Conservation (phyloP, 352 stramenopile species). For the Aphanomyces cochlioides region DNA sequence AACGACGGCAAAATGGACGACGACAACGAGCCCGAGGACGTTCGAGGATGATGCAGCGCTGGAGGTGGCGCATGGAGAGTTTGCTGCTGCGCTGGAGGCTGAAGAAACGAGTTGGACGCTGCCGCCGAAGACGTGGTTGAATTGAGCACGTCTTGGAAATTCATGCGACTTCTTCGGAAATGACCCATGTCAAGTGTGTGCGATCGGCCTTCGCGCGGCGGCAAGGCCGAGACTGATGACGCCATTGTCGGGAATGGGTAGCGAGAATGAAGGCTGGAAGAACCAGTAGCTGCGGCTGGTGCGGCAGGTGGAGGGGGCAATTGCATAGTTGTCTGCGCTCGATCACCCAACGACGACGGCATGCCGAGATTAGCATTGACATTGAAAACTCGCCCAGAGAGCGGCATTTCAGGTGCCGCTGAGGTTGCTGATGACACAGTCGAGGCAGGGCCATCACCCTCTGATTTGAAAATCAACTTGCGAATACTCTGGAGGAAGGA, state of each 20-base stretch:
- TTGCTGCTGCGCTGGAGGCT: too few species aligned
- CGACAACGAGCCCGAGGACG: too few species aligned
- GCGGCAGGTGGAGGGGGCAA: neutral
- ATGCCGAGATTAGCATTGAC: slow-evolving; percentile 14
- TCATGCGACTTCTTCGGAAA: slow-evolving; percentile 83
- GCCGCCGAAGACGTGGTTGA: neutral
- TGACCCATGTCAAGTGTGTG: slow-evolving; percentile 82
- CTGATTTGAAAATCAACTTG: slow-evolving; percentile 24
- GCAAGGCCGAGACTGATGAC: slow-evolving; percentile 40
- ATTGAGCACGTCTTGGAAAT: slow-evolving; percentile 79
- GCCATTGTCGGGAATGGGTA: slow-evolving; percentile 38
- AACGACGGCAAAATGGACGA: neutral
- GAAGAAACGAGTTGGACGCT: too few species aligned
- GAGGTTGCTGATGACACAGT: neutral
- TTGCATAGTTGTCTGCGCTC: neutral
- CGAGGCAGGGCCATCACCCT: slow-evolving; percentile 27
- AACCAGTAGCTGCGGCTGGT: slow-evolving; percentile 52
- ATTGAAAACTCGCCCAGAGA: slow-evolving; percentile 17
- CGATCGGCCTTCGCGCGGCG: slow-evolving; percentile 71
- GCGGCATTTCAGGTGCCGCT: neutral
- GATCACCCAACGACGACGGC: slow-evolving; percentile 13
- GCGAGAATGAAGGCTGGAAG: slow-evolving; percentile 34
- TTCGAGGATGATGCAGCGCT: too few species aligned
- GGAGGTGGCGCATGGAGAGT: too few species aligned
- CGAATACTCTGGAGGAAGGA: slow-evolving; percentile 19